Base-by-base conservation (phyloP, 306 rosid species). In the Fragaria ananassa region DNA sequence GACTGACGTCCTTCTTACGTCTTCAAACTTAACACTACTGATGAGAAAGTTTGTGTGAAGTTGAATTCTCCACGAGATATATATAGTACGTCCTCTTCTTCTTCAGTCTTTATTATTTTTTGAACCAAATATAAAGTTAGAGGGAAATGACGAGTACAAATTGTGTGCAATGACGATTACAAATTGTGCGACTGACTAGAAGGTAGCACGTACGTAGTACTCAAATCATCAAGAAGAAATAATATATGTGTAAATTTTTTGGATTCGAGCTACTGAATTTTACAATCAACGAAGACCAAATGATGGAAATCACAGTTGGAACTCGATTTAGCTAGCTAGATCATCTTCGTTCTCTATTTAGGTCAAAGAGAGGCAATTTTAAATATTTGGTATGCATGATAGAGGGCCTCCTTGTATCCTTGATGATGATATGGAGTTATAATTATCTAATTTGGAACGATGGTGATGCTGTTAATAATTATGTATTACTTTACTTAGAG, bases 1-100 rank as follows among this genome's bases (percentile, higher is more conserved):
- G 14, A 64, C 70, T 80, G 70, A 15, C 54, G 76, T 61, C 67
- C 9, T 80, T 76, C 86, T 70, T 78, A 85, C 81, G 80, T 61
- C 83, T 70, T 75, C 74, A 58, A 68, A 56, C 23, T n/a, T 6
- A 53, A 51, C 10, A 10, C 58, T 18, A 53, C 25, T 53, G 25
- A n/a, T 53, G 25, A n/a, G 12, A 54, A 54, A 4, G 2, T 1
- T 49, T 49, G 54, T 15, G 17, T 50, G 54, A 5, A 19, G 60
- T 19, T 8, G 60, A 8, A n/a, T 2, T 19, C 60, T 54, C 25
- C 25, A 19, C 58, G 25, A 54, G 4, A n/a, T 31, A 0, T 31
- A 31, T 31, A 31, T 54, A 54, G 9, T n/a, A 25, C 60, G 19
- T 19, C 58, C n/a, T 53, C 58, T 18, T 51, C 57, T 51, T 54